Base-by-base conservation (phyloP, 2,329 filamentous ascomycete genomes). In the Alternaria triticimaculans region DNA sequence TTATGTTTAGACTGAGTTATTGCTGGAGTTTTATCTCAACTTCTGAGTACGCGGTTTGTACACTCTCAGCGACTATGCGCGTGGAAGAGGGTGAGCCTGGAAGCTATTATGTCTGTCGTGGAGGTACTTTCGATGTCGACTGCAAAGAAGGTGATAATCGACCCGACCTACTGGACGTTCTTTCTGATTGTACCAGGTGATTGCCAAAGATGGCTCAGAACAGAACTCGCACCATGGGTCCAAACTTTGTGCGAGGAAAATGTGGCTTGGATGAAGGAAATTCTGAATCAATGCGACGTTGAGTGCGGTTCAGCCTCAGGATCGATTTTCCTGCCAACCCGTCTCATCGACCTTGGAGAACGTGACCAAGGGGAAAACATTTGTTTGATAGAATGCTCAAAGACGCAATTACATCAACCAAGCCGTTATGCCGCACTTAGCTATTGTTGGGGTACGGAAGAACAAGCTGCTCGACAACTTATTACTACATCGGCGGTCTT, bases 1-100 rank as follows among this genome's bases (percentile, higher is more conserved):
- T 41, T 0, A 41, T 8, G 6, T n/a, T 41, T 2, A 5, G 1
- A 0, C 33, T 41, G 2, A 9, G 7, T 0, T 41, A 41, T n/a
- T 0, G 1, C 33, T 41, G 30, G 30, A 4, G 3, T 1, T 14
- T 33, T 12, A 2, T 8, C 5, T 2, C 23, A 33, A 7, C 3
- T 33, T 1, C 28, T 33, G 5, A 5, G 3, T 5, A 6, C 0
- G 6, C 10, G 6, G 6, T 6, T 33, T 33, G 28, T 12, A 2
- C 1, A 14, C 30, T 33, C 2, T 0, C 0, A 0, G 30, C 30
- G 30, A 15, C 0, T 7, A 33, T 33, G 28, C 28, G 3, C 6
- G 28, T 33, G 28, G 1, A 14, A 14, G 12, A 30, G 3, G 28
- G 6, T 30, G 28, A 14, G 23, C 23, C 23, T 5, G 23, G 23